A percentile compares a stretch with the other conserved stretches of the same genome.
Conservation (phyloP, 371 early-diverging fungal genomes). For the Lichtheimia corymbifera region DNA sequence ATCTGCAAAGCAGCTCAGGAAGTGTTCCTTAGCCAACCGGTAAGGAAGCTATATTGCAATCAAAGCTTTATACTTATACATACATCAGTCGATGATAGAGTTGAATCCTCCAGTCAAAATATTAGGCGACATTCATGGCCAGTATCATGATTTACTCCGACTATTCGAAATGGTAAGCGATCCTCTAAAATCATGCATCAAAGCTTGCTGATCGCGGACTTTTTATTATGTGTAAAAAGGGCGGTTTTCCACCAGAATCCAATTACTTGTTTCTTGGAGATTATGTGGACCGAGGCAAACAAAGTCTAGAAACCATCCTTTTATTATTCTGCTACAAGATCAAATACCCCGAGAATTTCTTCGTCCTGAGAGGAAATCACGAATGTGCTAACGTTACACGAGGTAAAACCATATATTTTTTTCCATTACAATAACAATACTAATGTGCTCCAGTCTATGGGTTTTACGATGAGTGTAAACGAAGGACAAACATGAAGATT, state of each 20-base stretch:
- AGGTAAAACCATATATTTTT: conserved; percentile 43
- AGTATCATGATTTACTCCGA: conserved; percentile 88
- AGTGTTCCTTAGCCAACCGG: conserved; percentile 90
- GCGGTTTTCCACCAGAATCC: conserved; percentile 84
- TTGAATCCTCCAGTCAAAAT: conserved; percentile 95
- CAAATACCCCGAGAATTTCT: conserved; percentile 94
- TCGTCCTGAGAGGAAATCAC: conserved; percentile 96
- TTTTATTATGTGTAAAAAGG: conserved; percentile 21
- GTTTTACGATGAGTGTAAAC: conserved; percentile 99
- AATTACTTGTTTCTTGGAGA: conserved; percentile 96
- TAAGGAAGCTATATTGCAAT: conserved; percentile 11
- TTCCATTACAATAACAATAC: too few species aligned
- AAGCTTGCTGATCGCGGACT: neutral
- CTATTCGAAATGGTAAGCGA: conserved; percentile 76
- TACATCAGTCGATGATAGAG: conserved; percentile 76
- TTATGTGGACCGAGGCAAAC: conserved; percentile 97
- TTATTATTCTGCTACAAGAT: conserved; percentile 95
- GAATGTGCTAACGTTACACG: conserved; percentile 97
- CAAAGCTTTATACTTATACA: neutral
- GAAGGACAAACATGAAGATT: conserved; percentile 89
- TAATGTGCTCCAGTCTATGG: conserved; percentile 75
- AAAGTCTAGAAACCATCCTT: conserved; percentile 92
- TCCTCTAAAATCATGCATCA: neutral
- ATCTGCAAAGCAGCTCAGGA: conserved; percentile 90
- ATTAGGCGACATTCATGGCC: conserved; percentile 96